Evolutionary conservation across 257 asterid genomes (phyloP).

Genomic region (Gentiana macrophylla): DNA sequence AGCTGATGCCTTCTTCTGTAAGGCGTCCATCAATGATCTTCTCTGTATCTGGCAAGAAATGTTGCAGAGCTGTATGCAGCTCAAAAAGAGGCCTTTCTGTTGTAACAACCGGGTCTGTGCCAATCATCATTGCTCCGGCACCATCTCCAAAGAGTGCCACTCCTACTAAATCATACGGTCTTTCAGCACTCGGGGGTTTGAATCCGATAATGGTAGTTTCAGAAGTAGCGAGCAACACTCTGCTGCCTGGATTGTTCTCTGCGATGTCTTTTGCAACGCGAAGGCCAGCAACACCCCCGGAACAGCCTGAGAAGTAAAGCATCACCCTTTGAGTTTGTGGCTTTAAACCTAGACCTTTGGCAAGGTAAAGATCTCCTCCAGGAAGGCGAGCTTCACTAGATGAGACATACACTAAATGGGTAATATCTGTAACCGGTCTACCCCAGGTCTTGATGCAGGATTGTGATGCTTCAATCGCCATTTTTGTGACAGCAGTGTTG

Average conservation of each 20-base stretch:
- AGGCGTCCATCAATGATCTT: slow-evolving; percentile 80
- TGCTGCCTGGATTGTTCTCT: slow-evolving; percentile 84
- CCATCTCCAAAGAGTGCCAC: slow-evolving; percentile 96
- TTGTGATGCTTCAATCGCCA: slow-evolving; percentile 85
- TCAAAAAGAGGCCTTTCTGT: slow-evolving; percentile 59
- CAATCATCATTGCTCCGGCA: slow-evolving; percentile 74
- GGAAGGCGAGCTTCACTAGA: slow-evolving; percentile 92
- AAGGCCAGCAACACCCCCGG: slow-evolving; percentile 98
- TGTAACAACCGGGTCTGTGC: slow-evolving; percentile 26
- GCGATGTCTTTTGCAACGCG: slow-evolving; percentile 91
- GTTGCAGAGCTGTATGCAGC: slow-evolving; percentile 64
- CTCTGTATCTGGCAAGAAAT: slow-evolving; percentile 70
- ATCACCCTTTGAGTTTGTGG: slow-evolving; percentile 54
- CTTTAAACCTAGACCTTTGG: slow-evolving; percentile 71
- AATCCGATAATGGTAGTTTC: slow-evolving; percentile 88
- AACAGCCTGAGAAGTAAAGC: slow-evolving; percentile 94
- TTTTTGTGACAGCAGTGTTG: slow-evolving; percentile 79
- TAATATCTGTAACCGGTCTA: slow-evolving; percentile 57
- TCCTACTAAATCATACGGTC: slow-evolving; percentile 84
- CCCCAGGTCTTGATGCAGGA: slow-evolving; percentile 78
- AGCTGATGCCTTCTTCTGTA: slow-evolving; percentile 91
- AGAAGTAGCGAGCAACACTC: slow-evolving; percentile 74
- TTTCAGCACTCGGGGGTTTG: slow-evolving; percentile 62
- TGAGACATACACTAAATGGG: slow-evolving; percentile 87
- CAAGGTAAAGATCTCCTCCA: slow-evolving; percentile 89